Evolutionary conservation across 2,329 filamentous ascomycete genomes (phyloP).

Genomic region (Aspergillus aculeatinus): DNA sequence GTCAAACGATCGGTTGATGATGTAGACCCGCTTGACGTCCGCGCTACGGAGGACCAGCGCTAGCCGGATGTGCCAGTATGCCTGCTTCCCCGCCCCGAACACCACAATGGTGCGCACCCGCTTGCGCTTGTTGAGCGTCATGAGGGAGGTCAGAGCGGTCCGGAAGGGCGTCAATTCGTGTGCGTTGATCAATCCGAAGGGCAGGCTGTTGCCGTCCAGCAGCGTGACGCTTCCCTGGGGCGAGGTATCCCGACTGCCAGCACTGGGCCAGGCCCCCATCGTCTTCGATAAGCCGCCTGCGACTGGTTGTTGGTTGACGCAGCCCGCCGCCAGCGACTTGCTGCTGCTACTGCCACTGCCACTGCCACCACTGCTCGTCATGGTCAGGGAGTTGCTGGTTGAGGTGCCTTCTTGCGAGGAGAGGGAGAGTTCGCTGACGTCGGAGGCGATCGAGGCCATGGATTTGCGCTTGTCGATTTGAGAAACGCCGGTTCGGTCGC

Average conservation of each 20-base stretch:
- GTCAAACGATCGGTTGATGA: slow-evolving; percentile 68
- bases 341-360: slow-evolving; percentile 24
- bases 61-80: slow-evolving; percentile 90
- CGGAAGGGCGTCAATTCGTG: slow-evolving; percentile 69
- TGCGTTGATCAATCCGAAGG: slow-evolving; percentile 64
- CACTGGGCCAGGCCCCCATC: slow-evolving; percentile 35
- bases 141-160: slow-evolving; percentile 61
- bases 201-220: slow-evolving; percentile 57
- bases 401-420: slow-evolving; percentile 32
- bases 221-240: slow-evolving; percentile 60
- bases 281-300: slow-evolving; percentile 28
- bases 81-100: slow-evolving; percentile 86
- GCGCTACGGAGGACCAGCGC: slow-evolving; percentile 65
- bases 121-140: slow-evolving; percentile 64
- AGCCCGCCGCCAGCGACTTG: slow-evolving; percentile 31
- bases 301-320: slow-evolving; percentile 31
- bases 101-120: slow-evolving; percentile 74
- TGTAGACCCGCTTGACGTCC: slow-evolving; percentile 75
- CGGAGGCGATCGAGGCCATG: slow-evolving; percentile 36
- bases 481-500: not conserved
- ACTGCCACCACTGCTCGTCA: slow-evolving; percentile 7
- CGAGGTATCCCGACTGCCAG: slow-evolving; percentile 44
- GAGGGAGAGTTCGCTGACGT: slow-evolving; percentile 36
- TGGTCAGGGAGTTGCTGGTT: not conserved
- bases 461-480: slow-evolving; percentile 28